These are phyloP conservation scores for Rhodotorula sp. DNA, from an alignment of 1,284 basidiomycete species.

Conservation along the genomic window DNA sequence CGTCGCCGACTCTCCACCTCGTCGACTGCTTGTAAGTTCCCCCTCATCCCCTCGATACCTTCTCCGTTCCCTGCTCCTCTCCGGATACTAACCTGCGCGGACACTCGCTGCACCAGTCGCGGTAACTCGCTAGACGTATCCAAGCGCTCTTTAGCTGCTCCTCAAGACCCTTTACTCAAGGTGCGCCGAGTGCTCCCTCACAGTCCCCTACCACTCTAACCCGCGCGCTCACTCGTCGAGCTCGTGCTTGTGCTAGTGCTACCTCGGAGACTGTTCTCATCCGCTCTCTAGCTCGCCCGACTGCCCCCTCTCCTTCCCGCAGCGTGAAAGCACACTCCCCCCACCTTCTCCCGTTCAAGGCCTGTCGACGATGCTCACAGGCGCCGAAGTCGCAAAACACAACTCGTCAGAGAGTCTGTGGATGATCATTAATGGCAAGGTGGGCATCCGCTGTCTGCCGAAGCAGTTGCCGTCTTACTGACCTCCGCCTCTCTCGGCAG, in stretches of 20 bases:
- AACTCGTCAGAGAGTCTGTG: constrained; percentile 76
- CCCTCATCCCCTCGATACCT: too few species aligned
- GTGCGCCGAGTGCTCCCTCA: too few species aligned
- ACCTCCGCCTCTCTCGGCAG: not conserved
- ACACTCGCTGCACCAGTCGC: too few species aligned
- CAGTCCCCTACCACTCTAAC: too few species aligned
- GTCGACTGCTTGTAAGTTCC: too few species aligned
- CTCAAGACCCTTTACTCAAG: too few species aligned
- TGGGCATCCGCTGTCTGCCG: constrained; percentile 46
- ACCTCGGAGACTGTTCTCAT: not conserved
- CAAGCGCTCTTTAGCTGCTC: too few species aligned
- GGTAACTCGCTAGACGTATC: too few species aligned
- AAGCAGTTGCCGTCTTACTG: not conserved
- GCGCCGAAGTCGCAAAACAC: constrained; percentile 80
- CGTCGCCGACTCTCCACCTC: too few species aligned
- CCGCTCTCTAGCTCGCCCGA: not conserved
- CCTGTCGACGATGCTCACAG: constrained; percentile 54
- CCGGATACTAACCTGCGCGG: too few species aligned
- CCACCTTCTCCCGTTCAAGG: not conserved
- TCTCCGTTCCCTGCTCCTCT: too few species aligned
- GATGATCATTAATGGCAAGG: constrained; percentile 76
- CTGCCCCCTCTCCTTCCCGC: not conserved
- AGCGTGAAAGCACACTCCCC: not conserved
- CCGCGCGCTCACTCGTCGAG: not conserved
- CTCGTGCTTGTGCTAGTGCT: not conserved